Evolutionary conservation across 768 basidiomycete genomes (phyloP), one percentile per base, ranked within the genome.

Genomic region (Lactifluus hygrophoroides): DNA sequence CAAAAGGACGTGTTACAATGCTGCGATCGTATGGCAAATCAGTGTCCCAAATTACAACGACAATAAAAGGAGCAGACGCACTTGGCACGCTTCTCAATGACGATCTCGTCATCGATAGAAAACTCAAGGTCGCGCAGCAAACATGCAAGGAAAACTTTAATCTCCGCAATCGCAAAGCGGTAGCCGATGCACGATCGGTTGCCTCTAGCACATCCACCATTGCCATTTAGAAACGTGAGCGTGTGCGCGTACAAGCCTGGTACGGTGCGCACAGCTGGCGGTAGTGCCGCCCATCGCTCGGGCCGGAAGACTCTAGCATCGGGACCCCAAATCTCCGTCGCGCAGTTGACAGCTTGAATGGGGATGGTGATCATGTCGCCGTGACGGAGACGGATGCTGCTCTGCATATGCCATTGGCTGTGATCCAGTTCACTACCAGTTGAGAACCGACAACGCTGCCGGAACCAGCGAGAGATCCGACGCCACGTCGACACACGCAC

Each of bases 51-150:
- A 54, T 59, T 49, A n/a, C n/a, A n/a, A n/a, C 40, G 65, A 54
- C 27, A 62, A 19, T 68, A 61, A 62, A 35, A 40, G 40, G 23
- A 55, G 47, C 14, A 49, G 27, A 77, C 81, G 74, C 67, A 85
- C 82, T 83, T 83, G 68, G 81, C 74, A 48, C 75, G 79, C 73
- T 84, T 84, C 74, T 84, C 80, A 63, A 83, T 78, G 64, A 81
- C 75, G 64, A 81, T 69, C 52, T 72, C 68, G 25, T 77, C 73
- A 65, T 81, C 79, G 21, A 77, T 72, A 47, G 74, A 69, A 71
- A 82, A 80, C 65, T 79, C 78, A 53, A 83, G 69, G 70, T 84
- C 81, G 64, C 76, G 76, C 47, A 84, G 51, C 48, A 85, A 75
- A 45, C 80, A 77, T 69, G 75, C 82, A 60, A 84, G 71, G 65